Evolutionary conservation across 352 stramenopile species (phyloP).

Genomic region (Pythium rhizo-oryzae): DNA sequence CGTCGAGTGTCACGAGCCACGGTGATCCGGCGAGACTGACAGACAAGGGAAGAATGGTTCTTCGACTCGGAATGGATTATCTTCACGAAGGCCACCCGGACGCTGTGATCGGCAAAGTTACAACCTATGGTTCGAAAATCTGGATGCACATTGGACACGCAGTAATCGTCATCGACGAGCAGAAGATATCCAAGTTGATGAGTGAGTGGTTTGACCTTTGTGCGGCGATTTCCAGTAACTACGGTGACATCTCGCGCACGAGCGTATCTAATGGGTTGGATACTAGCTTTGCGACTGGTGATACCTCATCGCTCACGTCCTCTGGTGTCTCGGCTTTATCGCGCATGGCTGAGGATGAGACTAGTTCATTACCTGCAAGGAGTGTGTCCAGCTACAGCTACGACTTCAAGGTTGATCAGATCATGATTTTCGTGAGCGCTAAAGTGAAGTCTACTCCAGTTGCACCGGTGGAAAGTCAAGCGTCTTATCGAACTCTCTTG

Average conservation of each 20-base stretch:
- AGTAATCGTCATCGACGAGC: constrained; percentile 71
- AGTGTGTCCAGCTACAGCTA: constrained; percentile 64
- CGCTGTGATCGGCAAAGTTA: constrained; percentile 40
- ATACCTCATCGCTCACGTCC: constrained; percentile 29
- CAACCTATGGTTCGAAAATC: constrained; percentile 77
- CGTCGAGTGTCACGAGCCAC: constrained; percentile 60
- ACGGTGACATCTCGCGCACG: constrained; percentile 16
- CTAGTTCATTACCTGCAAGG: background rate
- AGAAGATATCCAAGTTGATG: constrained; percentile 68
- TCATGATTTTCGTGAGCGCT: constrained; percentile 75
- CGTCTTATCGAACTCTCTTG: constrained; percentile 74
- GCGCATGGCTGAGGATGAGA: constrained; percentile 13
- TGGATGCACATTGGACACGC: constrained; percentile 65
- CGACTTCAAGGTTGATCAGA: constrained; percentile 67
- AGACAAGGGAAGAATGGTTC: constrained; percentile 19
- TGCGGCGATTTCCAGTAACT: constrained; percentile 55
- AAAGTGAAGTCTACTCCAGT: constrained; percentile 36
- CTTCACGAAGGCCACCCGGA: constrained; percentile 72
- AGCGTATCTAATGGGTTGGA: background rate
- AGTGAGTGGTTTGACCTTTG: constrained; percentile 66
- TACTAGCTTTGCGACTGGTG: constrained; percentile 16
- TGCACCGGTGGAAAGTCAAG: constrained; percentile 39
- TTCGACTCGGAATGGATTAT: constrained; percentile 70
- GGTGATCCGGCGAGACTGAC: constrained; percentile 21
- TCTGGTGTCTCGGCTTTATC: constrained; percentile 23